Evolutionary conservation across 805 yeast species (phyloP).

Genomic region (Gaillardinia entomophila): DNA sequence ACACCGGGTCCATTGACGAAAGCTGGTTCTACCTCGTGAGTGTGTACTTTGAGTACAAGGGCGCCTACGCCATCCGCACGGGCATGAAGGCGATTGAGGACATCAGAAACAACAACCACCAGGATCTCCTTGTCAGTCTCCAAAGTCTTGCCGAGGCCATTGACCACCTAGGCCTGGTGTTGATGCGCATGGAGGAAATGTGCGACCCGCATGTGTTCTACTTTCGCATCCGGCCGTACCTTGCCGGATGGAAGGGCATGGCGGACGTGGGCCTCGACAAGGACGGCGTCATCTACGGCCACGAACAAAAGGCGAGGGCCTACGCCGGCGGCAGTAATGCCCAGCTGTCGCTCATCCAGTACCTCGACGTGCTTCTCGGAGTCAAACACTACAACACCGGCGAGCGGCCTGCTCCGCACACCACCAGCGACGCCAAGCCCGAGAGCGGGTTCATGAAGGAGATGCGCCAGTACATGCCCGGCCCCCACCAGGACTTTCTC

Average conservation of each 20-base stretch:
- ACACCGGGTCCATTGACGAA: constrained; percentile 87
- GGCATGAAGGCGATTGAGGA: constrained; percentile 65
- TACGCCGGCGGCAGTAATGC: constrained; percentile 93
- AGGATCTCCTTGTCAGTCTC: constrained; percentile 39
- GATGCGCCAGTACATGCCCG: constrained; percentile 90
- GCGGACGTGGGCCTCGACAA: constrained; percentile 67
- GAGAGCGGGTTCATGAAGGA: constrained; percentile 61
- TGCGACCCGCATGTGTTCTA: constrained; percentile 93
- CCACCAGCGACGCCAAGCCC: constrained; percentile 4
- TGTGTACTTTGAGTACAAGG: constrained; percentile 77
- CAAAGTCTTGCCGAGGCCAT: constrained; percentile 69
- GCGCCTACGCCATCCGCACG: constrained; percentile 61
- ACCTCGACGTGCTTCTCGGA: constrained; percentile 69
- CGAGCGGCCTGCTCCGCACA: constrained; percentile 32
- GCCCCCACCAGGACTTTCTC: constrained; percentile 72
- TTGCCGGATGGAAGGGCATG: constrained; percentile 96
- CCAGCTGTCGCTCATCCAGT: constrained; percentile 84
- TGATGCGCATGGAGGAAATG: constrained; percentile 85
- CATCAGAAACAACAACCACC: constrained; percentile 42
- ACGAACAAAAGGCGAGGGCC: constrained; percentile 45
- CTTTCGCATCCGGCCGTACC: constrained; percentile 76
- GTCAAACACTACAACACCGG: constrained; percentile 82
- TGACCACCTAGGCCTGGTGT: constrained; percentile 63
- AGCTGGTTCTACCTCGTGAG: constrained; percentile 90
- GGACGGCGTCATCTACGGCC: constrained; percentile 74